Evolutionary conservation across 2,329 filamentous ascomycete genomes (phyloP).

Genomic region (Exserohilum turcica): DNA sequence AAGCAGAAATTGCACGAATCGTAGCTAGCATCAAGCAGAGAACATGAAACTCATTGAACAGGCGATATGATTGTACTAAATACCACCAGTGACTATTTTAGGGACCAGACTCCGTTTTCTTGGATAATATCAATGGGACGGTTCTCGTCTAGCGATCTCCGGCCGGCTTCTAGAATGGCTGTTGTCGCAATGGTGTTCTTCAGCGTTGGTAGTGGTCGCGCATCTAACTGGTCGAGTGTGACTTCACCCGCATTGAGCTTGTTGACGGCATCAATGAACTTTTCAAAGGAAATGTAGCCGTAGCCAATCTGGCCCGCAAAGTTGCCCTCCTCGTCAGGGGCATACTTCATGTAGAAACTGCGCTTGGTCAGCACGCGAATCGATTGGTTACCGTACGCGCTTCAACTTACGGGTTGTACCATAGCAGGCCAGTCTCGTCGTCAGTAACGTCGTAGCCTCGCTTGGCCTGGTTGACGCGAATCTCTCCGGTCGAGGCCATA

Average conservation of each 20-base stretch:
- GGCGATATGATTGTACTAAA: background rate
- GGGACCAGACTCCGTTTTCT: conserved; percentile 68
- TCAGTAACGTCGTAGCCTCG: conserved; percentile 94
- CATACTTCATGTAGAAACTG: conserved; percentile 89
- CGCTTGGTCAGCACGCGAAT: conserved; percentile 11
- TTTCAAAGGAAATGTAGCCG: conserved; percentile 93
- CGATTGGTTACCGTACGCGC: background rate
- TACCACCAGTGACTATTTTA: conserved; percentile 54
- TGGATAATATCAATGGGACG: conserved; percentile 76
- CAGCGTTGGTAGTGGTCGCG: conserved; percentile 80
- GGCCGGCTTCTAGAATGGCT: conserved; percentile 85
- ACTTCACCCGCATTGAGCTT: conserved; percentile 75
- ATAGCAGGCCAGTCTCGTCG: conserved; percentile 72
- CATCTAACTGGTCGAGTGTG: conserved; percentile 77
- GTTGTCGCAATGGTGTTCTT: conserved; percentile 90
- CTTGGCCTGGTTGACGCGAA: conserved; percentile 91
- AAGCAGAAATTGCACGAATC: background rate
- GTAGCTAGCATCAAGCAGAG: conserved; percentile 1
- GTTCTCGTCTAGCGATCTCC: conserved; percentile 81
- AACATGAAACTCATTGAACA: background rate
- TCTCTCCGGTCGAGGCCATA: conserved; percentile 81
- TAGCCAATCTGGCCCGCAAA: conserved; percentile 91
- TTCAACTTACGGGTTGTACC: conserved; percentile 76
- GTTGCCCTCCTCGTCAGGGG: conserved; percentile 92
- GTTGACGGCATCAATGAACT: conserved; percentile 87